Evolutionary conservation across 2,329 filamentous ascomycete genomes (phyloP).

Genomic region (Aurifilum marmelostoma): DNA sequence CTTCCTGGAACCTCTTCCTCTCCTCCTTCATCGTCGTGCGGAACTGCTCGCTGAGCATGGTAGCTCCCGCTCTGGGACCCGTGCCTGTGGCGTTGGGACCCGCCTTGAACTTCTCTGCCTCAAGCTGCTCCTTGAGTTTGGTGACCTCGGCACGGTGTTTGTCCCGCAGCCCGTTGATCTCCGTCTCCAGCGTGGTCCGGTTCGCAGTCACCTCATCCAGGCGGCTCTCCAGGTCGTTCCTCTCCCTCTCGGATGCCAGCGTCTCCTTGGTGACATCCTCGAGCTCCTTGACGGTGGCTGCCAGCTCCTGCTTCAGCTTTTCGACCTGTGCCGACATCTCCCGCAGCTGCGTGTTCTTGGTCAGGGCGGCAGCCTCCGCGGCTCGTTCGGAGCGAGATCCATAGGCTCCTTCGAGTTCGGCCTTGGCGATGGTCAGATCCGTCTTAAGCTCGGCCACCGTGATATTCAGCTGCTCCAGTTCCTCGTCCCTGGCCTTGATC

Average conservation of each 20-base stretch:
- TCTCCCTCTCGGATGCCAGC: conserved; percentile 54
- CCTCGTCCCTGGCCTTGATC: conserved; percentile 52
- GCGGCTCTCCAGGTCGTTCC: conserved; percentile 48
- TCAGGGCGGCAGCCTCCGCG: conserved; percentile 57
- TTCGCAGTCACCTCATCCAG: conserved; percentile 46
- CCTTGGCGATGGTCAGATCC: conserved; percentile 62
- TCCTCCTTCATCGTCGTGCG: conserved; percentile 59
- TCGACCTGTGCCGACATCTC: conserved; percentile 53
- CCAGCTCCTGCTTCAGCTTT: conserved; percentile 54
- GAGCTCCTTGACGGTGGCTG: conserved; percentile 54
- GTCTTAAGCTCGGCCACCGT: conserved; percentile 63
- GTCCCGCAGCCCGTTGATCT: conserved; percentile 41
- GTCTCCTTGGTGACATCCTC: conserved; percentile 58
- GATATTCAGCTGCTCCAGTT: conserved; percentile 54
- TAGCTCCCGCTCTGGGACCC: conserved; percentile 48
- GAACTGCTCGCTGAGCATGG: conserved; percentile 61
- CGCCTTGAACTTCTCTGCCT: conserved; percentile 52
- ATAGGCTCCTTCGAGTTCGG: conserved; percentile 65
- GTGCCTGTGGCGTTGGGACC: conserved; percentile 39
- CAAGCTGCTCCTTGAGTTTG: conserved; percentile 55
- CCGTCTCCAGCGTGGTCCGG: conserved; percentile 43
- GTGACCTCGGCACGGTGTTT: conserved; percentile 48
- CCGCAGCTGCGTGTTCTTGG: conserved; percentile 53
- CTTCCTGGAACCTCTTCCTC: conserved; percentile 60
- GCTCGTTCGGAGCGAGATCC: conserved; percentile 62